phyloP scores from a whole-genome alignment of 169 alveolate species.

The Cyclospora cayetanensis region DNA sequence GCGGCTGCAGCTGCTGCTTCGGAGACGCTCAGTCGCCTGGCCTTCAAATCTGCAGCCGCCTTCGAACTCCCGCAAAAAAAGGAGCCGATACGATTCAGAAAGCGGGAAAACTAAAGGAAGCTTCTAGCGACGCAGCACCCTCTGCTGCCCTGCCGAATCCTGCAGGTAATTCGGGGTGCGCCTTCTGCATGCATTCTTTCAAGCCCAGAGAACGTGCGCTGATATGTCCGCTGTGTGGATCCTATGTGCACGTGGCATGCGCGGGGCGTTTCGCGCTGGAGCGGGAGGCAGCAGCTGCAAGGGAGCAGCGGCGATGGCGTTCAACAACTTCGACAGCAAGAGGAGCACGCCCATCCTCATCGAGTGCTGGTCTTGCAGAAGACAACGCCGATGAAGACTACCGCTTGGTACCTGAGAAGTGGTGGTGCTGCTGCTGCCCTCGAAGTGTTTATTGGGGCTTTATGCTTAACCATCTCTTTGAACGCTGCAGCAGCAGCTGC shows the following conservation, averaged over 20 bases:
- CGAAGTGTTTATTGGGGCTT: slow-evolving; percentile 43
- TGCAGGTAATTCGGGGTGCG: neutral
- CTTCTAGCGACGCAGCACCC: neutral
- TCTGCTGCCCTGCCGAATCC: neutral
- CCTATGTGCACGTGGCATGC: slow-evolving; percentile 41
- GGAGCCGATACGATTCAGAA: too few species aligned
- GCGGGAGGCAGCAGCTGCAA: slow-evolving; percentile 38
- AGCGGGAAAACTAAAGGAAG: too few species aligned
- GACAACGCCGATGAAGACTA: neutral
- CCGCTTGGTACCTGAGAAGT: neutral
- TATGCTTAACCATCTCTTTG: slow-evolving; percentile 7
- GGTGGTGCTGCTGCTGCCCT: slow-evolving; percentile 54
- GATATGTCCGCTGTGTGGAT: slow-evolving; percentile 38
- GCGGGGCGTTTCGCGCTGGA: slow-evolving; percentile 45
- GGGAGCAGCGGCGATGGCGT: slow-evolving; percentile 24
- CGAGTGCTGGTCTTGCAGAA: neutral
- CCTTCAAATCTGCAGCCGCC: neutral
- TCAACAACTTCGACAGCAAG: neutral
- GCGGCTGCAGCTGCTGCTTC: slow-evolving; percentile 39
- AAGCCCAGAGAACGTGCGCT: neutral
- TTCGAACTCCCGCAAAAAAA: neutral
- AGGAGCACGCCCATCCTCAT: neutral
- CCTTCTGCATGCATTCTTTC: neutral
- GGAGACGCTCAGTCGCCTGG: neutral
- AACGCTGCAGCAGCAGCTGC: neutral